Base-by-base conservation (phyloP, 169 alveolate genomes). In the Plasmodium billcollinsi region DNA sequence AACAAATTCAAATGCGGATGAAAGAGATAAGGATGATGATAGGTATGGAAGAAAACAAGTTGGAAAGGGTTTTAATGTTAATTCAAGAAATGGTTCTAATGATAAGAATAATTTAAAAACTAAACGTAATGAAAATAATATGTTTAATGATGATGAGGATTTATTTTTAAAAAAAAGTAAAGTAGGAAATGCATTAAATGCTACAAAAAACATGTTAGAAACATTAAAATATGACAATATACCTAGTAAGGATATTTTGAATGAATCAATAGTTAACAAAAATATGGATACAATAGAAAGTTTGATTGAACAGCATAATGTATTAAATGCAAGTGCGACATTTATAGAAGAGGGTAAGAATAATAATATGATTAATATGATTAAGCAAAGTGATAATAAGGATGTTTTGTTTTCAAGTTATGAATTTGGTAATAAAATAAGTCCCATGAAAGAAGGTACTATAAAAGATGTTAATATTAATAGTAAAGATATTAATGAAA, bases 101-200 rank as follows among this genome's bases (percentile, higher is more conserved):
- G 73, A 24, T 12, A 66, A 39, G 14, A 66, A 11, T 14, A 21
- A 33, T 29, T 12, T n/a, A 66, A 49, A 70, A 49, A 26, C 33
- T 65, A 47, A 45, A 47, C 3, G 2, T 1, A 9, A 43, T 58
- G 63, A 24, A 12, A 15, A 58, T 66, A 6, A 76, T 18, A 63
- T 11, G 0, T 12, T n/a, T n/a, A 14, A 18, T 59, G 43, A 18
- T 54, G 45, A 59, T 9, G 91, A 83, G 14, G 56, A 33, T 24
- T 12, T 83, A 14, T 69, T 83, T 72, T 83, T 83, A 26, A 67
- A 83, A 83, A 83, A 83, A 45, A 83, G 91, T 61, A 67, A 52
- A 69, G 39, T 83, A 26, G 91, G 80, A 0, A 83, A 29, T 26
- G 63, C 74, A 5, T 61, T 83, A 67, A 69, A 21, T 83, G 67